Conservation (phyloP, 2,329 filamentous ascomycete species). For the Pseudocercospora fuligena region DNA sequence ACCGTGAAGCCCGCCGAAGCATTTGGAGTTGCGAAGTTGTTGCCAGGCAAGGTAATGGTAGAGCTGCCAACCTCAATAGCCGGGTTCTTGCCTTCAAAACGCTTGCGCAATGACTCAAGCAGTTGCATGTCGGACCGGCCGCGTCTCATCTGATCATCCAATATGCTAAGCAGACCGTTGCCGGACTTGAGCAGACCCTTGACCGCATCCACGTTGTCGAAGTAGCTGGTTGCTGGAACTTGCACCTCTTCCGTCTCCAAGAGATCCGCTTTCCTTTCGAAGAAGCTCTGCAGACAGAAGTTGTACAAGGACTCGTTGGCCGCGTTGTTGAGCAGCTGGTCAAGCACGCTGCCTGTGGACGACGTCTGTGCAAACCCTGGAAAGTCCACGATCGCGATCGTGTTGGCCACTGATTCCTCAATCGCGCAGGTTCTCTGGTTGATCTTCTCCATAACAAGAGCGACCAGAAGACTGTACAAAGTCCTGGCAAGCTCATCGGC, state of each 20-base stretch:
- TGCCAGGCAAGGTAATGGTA: conserved; percentile 78
- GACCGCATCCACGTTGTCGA: conserved; percentile 95
- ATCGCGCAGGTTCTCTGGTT: conserved; percentile 87
- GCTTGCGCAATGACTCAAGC: conserved; percentile 85
- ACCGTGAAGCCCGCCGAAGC: conserved; percentile 82
- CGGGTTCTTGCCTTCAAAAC: conserved; percentile 92
- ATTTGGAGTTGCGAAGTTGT: conserved; percentile 87
- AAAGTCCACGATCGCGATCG: conserved; percentile 93
- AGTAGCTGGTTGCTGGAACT: conserved; percentile 91
- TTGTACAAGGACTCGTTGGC: conserved; percentile 93
- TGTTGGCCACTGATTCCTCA: conserved; percentile 90
- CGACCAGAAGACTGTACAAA: conserved; percentile 89
- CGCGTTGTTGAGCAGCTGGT: conserved; percentile 93
- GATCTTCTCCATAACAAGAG: conserved; percentile 89
- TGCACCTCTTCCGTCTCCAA: conserved; percentile 92
- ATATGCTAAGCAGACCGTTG: conserved; percentile 89
- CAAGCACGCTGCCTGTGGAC: conserved; percentile 81
- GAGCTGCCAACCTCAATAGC: conserved; percentile 80
- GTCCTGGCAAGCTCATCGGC: conserved; percentile 93
- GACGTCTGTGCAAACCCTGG: conserved; percentile 88
- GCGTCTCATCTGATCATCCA: conserved; percentile 93
- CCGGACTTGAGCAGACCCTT: conserved; percentile 88
- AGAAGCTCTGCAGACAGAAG: conserved; percentile 92
- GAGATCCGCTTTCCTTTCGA: conserved; percentile 90
- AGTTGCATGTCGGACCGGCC: conserved; percentile 88